phyloP scores from a whole-genome alignment of 1,284 basidiomycete genomes.

The Anthracocystis walkeri region DNA sequence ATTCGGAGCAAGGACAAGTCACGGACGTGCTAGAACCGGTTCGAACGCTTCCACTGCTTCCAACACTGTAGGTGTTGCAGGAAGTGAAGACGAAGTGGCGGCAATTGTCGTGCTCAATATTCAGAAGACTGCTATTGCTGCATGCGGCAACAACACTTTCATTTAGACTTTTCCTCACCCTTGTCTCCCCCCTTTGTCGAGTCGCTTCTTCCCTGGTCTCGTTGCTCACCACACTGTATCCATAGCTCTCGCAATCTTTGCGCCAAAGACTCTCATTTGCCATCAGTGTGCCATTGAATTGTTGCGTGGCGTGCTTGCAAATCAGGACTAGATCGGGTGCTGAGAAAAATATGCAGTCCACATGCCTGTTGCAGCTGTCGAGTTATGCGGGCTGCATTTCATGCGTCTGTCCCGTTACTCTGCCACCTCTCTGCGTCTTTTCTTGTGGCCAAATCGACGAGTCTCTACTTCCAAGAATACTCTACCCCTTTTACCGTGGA shows the following conservation, averaged over 20 bases:
- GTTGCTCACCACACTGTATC: conserved; percentile 4
- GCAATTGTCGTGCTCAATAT: conserved; percentile 45
- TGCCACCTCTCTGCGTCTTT: background rate
- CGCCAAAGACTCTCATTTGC: background rate
- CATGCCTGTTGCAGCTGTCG: conserved; percentile 35
- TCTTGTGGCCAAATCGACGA: background rate
- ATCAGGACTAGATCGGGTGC: conserved; percentile 15
- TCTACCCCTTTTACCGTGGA: background rate
- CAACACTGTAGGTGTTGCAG: conserved; percentile 6
- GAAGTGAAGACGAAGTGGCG: conserved; percentile 47
- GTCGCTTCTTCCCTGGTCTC: background rate
- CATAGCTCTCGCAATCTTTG: background rate
- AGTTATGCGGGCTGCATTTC: conserved; percentile 37
- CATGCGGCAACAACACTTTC: conserved; percentile 16
- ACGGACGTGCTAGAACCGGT: conserved; percentile 15
- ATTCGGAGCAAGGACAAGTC: conserved; percentile 17
- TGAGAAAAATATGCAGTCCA: conserved; percentile 15
- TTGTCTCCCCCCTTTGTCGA: background rate
- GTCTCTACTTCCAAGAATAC: background rate
- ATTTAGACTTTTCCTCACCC: background rate
- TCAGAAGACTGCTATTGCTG: conserved; percentile 14
- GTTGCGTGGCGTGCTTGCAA: background rate
- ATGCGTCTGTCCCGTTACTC: background rate
- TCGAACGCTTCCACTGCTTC: conserved; percentile 29
- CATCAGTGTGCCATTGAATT: background rate